A percentile compares a stretch with the other conserved stretches of the same genome.
These are phyloP conservation scores for Petunia hybrid DNA, from an alignment of 305 asterid genomes.

Conservation along the genomic window DNA sequence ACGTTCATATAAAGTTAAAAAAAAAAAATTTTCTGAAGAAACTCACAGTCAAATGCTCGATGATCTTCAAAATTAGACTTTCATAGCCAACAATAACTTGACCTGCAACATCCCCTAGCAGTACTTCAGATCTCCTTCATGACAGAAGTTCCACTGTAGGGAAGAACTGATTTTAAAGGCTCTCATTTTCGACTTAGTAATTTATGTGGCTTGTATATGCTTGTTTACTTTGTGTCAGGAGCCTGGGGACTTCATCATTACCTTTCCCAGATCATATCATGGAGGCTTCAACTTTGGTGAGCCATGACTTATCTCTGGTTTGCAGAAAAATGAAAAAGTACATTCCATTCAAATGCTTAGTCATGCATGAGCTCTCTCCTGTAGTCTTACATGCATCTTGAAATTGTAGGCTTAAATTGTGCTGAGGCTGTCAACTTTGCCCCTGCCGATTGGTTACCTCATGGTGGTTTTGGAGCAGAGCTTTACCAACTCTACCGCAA, in stretches of 20 bases:
- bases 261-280: constrained; percentile 97
- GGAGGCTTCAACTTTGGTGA: constrained; percentile 98
- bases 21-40: background rate
- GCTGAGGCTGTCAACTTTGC: constrained; percentile 99
- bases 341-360: background rate
- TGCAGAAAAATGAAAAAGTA: constrained; percentile 20
- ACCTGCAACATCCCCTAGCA: background rate
- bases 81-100: background rate
- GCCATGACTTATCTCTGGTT: constrained; percentile 35
- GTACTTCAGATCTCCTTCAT: background rate
- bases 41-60: background rate
- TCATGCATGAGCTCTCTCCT: constrained; percentile 26
- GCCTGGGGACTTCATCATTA: constrained; percentile 95
- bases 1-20: background rate
- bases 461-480: constrained; percentile 98
- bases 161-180: constrained; percentile 13
- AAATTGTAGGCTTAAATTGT: constrained; percentile 83
- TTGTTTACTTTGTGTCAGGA: constrained; percentile 62
- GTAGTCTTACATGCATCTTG: constrained; percentile 38
- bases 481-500: constrained; percentile 82
- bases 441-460: constrained; percentile 98
- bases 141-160: constrained; percentile 4
- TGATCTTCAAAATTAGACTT: constrained; percentile 1
- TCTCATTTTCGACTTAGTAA: background rate
- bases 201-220: constrained; percentile 26